phyloP scores from a whole-genome alignment of 176 grass and related monocot genomes.

The Raddia guianensis region DNA sequence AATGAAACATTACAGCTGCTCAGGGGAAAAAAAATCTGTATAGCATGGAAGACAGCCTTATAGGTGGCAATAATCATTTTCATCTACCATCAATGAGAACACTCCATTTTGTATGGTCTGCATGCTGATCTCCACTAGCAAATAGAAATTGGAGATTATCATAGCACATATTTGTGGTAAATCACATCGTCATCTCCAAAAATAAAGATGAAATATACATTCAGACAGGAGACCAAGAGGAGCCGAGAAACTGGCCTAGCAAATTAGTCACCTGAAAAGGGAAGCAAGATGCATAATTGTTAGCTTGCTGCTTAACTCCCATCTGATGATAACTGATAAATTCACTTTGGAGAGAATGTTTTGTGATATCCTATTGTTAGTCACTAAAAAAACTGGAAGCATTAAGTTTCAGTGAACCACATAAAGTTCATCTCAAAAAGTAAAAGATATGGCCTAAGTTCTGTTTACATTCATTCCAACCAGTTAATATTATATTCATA shows the following conservation, averaged over 20 bases:
- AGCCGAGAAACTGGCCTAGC: constrained; percentile 65
- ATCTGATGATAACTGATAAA: constrained; percentile 1
- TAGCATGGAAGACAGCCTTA: background rate
- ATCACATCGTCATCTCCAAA: constrained; percentile 8
- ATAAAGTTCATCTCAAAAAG: constrained; percentile 11
- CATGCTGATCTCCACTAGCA: constrained; percentile 1
- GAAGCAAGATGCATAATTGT: constrained; percentile 33
- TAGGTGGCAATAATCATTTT: constrained; percentile 3
- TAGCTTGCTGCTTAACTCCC: background rate
- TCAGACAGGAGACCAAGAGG: constrained; percentile 71
- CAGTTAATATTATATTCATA: constrained; percentile 23
- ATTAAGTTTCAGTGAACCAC: constrained; percentile 8
- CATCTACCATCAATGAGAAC: constrained; percentile 11
- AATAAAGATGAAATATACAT: constrained; percentile 24
- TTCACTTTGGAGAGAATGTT: background rate
- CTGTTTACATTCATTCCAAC: constrained; percentile 30
- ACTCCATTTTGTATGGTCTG: background rate
- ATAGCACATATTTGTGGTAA: constrained; percentile 4
- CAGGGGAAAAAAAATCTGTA: background rate
- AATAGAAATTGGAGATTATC: constrained; percentile 17
- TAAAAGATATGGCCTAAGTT: constrained; percentile 7
- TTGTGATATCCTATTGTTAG: constrained; percentile 20
- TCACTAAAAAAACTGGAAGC: background rate
- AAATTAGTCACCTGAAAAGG: constrained; percentile 77
- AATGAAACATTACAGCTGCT: constrained; percentile 4